phyloP scores from a whole-genome alignment of 805 yeast genomes.

The Metschnikowia lunata region DNA sequence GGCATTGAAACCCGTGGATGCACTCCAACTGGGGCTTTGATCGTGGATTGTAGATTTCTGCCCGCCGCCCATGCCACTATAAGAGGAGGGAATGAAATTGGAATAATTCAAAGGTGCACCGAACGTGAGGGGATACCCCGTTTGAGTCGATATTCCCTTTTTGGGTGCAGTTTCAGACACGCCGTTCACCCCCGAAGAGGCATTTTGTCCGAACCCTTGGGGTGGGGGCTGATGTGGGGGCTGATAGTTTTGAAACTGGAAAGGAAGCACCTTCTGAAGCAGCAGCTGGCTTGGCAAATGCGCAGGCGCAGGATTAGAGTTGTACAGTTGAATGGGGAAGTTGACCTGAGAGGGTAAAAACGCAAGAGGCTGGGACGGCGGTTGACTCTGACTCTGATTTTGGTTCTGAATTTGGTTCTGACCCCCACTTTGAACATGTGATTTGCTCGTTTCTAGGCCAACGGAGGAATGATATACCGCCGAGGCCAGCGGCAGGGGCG shows the following conservation, averaged over 20 bases:
- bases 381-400: too few relatives aligned
- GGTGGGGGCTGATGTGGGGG: not conserved
- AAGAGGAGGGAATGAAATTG: not conserved
- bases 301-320: not conserved
- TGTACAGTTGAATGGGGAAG: not conserved
- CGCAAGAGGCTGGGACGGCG: not conserved
- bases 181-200: too few relatives aligned
- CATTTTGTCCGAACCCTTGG: too few relatives aligned
- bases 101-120: not conserved
- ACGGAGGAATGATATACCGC: not conserved
- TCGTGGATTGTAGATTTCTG: too few relatives aligned
- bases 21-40: too few relatives aligned
- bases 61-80: not conserved
- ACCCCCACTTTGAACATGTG: too few relatives aligned
- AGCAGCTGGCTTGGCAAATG: conserved; percentile 5
- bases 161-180: too few relatives aligned
- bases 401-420: too few relatives aligned
- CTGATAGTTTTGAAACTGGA: conserved; percentile 3
- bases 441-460: not conserved
- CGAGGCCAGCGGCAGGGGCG: not conserved
- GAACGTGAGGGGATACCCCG: not conserved
- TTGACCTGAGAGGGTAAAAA: conserved; percentile 3
- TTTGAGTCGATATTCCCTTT: too few relatives aligned
- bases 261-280: conserved; percentile 3
- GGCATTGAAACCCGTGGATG: too few relatives aligned